Percentiles rank a stretch among this genome's conserved stretches.
Conservation (phyloP, 805 yeast genomes). For the Teunomyces tritomae region DNA sequence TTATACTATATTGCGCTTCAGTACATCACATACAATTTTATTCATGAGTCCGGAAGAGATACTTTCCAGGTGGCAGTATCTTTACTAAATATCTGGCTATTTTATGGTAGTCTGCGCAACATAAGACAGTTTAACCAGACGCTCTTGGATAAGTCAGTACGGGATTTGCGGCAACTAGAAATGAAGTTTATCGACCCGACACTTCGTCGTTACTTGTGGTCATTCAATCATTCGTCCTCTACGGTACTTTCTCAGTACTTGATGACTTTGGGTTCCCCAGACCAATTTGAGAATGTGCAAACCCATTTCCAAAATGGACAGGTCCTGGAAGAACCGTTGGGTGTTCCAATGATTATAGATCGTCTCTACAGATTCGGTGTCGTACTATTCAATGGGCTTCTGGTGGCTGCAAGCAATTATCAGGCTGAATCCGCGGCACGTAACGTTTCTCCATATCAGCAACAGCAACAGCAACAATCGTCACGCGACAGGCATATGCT, state of each 20-base stretch:
- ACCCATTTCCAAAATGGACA: neutral
- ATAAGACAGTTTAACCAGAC: slow-evolving; percentile 7
- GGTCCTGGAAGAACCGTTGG: neutral
- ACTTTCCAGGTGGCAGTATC: slow-evolving; percentile 1
- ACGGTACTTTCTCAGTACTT: slow-evolving; percentile 1
- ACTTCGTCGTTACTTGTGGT: slow-evolving; percentile 5
- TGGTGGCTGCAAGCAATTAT: slow-evolving; percentile 2
- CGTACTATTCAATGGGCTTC: neutral
- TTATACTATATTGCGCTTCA: slow-evolving; percentile 10
- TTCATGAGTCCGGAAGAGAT: neutral
- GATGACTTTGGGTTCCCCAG: neutral
- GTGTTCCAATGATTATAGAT: neutral
- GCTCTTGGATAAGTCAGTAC: slow-evolving; percentile 1
- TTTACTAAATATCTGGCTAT: slow-evolving; percentile 9
- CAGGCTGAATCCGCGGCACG: neutral
- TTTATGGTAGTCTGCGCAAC: slow-evolving; percentile 11
- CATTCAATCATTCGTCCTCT: neutral
- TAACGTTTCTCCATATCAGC: no score
- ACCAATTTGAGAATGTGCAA: neutral
- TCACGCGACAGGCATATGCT: neutral
- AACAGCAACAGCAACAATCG: no score
- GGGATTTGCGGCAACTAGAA: slow-evolving; percentile 5
- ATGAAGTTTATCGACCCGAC: slow-evolving; percentile 4
- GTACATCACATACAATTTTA: neutral
- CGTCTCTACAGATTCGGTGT: neutral